phyloP scores from a whole-genome alignment of 192 early-diverging fungal genomes.

The Spinellus fusiger region DNA sequence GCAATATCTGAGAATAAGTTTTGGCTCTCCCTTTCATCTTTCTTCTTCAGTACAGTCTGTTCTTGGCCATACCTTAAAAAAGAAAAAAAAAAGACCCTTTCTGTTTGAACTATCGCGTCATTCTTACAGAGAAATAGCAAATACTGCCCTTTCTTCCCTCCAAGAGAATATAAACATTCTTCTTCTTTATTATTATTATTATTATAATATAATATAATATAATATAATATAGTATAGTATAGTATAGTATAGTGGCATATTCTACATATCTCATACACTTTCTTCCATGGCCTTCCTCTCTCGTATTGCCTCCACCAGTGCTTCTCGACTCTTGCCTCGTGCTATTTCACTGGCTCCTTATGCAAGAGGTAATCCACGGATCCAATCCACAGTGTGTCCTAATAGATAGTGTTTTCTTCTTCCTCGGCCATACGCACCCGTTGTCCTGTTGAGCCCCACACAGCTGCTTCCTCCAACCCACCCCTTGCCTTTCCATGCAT shows the following conservation, averaged over 20 bases:
- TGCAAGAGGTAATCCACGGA: neutral
- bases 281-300: too few species aligned
- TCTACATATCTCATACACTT: too few species aligned
- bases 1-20: neutral
- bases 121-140: neutral
- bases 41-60: neutral
- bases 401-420: neutral
- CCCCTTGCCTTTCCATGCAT: slow-evolving; percentile 73
- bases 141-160: too few species aligned
- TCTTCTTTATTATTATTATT: too few species aligned
- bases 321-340: too few species aligned
- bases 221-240: too few species aligned
- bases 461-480: slow-evolving; percentile 43
- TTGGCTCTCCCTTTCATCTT: neutral
- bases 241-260: too few species aligned
- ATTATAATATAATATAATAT: too few species aligned
- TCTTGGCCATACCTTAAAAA: neutral
- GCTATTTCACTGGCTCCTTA: too few species aligned
- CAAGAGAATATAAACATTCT: too few species aligned
- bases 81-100: neutral
- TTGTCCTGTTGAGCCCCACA: neutral
- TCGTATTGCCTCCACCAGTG: too few species aligned
- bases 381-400: neutral
- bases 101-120: neutral
- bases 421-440: neutral